Evolutionary conservation across 192 early-diverging fungal genomes (phyloP).

Genomic region (Umbelopsis sp.): DNA sequence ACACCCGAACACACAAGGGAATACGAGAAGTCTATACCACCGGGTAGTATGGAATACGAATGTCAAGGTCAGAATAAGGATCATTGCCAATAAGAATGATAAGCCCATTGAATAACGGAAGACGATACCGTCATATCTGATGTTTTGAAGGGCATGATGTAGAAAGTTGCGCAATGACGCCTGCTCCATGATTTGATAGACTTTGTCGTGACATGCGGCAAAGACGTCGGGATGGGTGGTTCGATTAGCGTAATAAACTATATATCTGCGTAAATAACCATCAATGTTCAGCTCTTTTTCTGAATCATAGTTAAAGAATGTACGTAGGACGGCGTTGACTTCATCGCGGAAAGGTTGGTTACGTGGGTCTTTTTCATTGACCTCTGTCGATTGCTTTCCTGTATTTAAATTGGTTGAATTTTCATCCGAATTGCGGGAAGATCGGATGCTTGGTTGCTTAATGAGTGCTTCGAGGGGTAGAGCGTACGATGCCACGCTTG

Average conservation of each 20-base stretch:
- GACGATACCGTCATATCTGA: constrained; percentile 28
- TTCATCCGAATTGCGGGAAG: not conserved
- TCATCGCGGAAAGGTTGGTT: constrained; percentile 34
- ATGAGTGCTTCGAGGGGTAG: constrained; percentile 18
- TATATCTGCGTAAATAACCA: constrained; percentile 23
- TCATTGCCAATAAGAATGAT: constrained; percentile 21
- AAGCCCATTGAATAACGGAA: constrained; percentile 25
- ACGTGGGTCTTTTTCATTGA: constrained; percentile 18
- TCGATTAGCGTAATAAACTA: constrained; percentile 19
- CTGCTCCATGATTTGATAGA: constrained; percentile 27
- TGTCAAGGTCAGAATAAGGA: constrained; percentile 17
- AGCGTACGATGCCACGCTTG: constrained; percentile 3
- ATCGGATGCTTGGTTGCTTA: constrained; percentile 9
- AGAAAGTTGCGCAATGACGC: constrained; percentile 28
- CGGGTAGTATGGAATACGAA: constrained; percentile 28
- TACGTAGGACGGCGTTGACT: constrained; percentile 28
- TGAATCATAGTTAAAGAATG: constrained; percentile 35
- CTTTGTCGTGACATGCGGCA: constrained; percentile 6
- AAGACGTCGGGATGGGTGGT: constrained; percentile 35
- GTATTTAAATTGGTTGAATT: not conserved
- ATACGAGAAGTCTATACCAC: constrained; percentile 28
- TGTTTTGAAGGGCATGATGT: constrained; percentile 31
- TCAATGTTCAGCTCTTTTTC: constrained; percentile 34
- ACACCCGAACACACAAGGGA: constrained; percentile 28
- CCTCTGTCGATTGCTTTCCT: not conserved